Percentiles rank a stretch among this genome's conserved stretches.
phyloP scores from a whole-genome alignment of 2,329 filamentous ascomycete species.

The Xylaria sp. region DNA sequence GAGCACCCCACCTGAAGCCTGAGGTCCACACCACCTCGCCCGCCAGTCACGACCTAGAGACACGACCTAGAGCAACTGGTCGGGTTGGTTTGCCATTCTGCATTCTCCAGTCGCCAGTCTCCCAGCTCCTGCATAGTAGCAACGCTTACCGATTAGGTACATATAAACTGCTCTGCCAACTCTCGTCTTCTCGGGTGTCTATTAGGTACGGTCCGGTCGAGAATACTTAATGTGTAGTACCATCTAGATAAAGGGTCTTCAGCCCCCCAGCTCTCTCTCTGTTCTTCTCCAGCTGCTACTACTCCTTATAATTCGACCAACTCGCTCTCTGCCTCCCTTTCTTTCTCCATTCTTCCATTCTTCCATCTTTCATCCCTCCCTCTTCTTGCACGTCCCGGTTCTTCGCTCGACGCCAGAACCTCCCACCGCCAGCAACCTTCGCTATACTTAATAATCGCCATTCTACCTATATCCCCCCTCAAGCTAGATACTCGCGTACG shows the following conservation, averaged over 20 bases:
- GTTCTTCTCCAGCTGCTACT: too few relatives aligned
- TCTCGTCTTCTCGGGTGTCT: slow-evolving; percentile 5
- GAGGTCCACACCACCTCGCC: slow-evolving; percentile 17
- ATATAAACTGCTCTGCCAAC: slow-evolving; percentile 13
- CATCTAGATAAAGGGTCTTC: slow-evolving; percentile 18
- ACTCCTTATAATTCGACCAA: slow-evolving; percentile 17
- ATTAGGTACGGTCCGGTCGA: not conserved
- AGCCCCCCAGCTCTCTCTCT: slow-evolving; percentile 11
- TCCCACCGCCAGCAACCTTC: not conserved
- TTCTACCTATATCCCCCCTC: slow-evolving; percentile 7
- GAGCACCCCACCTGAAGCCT: slow-evolving; percentile 1
- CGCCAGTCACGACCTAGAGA: not conserved
- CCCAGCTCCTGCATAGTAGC: slow-evolving; percentile 19
- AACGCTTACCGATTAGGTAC: slow-evolving; percentile 7
- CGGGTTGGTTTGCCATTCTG: slow-evolving; percentile 14
- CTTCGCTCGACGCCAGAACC: not conserved
- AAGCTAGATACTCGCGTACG: slow-evolving; percentile 14
- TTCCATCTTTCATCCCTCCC: slow-evolving; percentile 7
- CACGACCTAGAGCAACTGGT: slow-evolving; percentile 2
- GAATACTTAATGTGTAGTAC: not conserved
- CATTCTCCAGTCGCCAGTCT: not conserved
- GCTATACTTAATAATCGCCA: slow-evolving; percentile 6
- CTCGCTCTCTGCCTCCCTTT: slow-evolving; percentile 15
- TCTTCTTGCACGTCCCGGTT: not conserved
- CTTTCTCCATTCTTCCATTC: slow-evolving; percentile 19